Conservation (phyloP, 2,329 filamentous ascomycete genomes). For the Hymenoscyphus occultus region DNA sequence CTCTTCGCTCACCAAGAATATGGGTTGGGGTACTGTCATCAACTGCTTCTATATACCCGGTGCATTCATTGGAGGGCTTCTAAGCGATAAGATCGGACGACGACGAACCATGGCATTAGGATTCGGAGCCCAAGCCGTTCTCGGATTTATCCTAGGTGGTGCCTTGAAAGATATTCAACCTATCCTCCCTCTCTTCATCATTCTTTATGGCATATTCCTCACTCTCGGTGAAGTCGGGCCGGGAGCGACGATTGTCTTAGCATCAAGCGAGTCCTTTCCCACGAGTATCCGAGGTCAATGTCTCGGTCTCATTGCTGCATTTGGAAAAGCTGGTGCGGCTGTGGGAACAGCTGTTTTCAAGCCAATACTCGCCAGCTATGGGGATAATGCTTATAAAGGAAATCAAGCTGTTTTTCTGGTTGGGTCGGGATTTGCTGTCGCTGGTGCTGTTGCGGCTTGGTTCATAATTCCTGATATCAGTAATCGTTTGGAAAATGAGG, state of each 20-base stretch:
- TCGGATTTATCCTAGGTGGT: slow-evolving; percentile 87
- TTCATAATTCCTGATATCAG: slow-evolving; percentile 46
- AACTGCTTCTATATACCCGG: slow-evolving; percentile 89
- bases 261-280: slow-evolving; percentile 83
- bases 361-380: slow-evolving; percentile 54
- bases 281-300: slow-evolving; percentile 80
- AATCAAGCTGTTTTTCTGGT: slow-evolving; percentile 51
- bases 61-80: slow-evolving; percentile 70
- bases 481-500: slow-evolving; percentile 43
- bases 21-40: slow-evolving; percentile 86
- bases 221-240: slow-evolving; percentile 78
- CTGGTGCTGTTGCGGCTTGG: slow-evolving; percentile 45
- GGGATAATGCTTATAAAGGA: slow-evolving; percentile 42
- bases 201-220: slow-evolving; percentile 77
- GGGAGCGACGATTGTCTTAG: slow-evolving; percentile 85
- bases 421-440: slow-evolving; percentile 46
- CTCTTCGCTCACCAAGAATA: slow-evolving; percentile 69
- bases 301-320: slow-evolving; percentile 68
- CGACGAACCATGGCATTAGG: slow-evolving; percentile 70
- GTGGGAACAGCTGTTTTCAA: slow-evolving; percentile 82
- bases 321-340: slow-evolving; percentile 79
- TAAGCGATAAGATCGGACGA: slow-evolving; percentile 76
- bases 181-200: slow-evolving; percentile 74
- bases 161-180: slow-evolving; percentile 62
- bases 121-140: slow-evolving; percentile 67